Evolutionary conservation across 2,329 filamentous ascomycete genomes (phyloP).

Genomic region (Tolypocladium tundrense): DNA sequence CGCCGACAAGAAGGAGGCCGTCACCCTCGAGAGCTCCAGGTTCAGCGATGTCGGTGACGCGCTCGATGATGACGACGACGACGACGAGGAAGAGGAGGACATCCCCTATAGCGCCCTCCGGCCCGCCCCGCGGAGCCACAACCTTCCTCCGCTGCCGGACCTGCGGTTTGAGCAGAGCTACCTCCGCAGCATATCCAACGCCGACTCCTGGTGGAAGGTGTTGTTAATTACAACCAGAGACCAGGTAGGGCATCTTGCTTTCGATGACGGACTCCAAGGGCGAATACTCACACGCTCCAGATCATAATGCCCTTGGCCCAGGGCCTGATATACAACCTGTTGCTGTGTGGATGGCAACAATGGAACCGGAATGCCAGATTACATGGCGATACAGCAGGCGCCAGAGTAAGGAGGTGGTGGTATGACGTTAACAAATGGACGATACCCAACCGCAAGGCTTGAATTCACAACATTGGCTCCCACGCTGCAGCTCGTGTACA

Average conservation of each 20-base stretch:
- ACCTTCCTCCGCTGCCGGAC: conserved; percentile 65
- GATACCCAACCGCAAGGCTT: conserved; percentile 44
- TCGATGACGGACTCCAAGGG: too few relatives aligned
- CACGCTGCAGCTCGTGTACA: background rate
- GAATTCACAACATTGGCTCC: background rate
- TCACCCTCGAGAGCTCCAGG: conserved; percentile 13
- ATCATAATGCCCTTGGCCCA: conserved; percentile 79
- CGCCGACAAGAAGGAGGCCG: conserved; percentile 42
- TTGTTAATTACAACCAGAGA: conserved; percentile 78
- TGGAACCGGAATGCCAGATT: conserved; percentile 77
- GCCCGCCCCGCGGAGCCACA: conserved; percentile 34
- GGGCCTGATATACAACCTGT: conserved; percentile 79
- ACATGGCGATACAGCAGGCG: conserved; percentile 66
- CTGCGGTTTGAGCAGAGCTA: conserved; percentile 98
- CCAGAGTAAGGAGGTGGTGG: conserved; percentile 82
- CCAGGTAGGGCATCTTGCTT: conserved; percentile 50
- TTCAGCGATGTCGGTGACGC: conserved; percentile 11
- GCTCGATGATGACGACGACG: conserved; percentile 30
- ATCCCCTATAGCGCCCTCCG: conserved; percentile 58
- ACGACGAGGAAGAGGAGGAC: conserved; percentile 49
- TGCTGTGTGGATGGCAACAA: conserved; percentile 76
- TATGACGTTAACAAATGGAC: conserved; percentile 89
- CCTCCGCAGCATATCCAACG: conserved; percentile 73
- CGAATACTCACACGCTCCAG: conserved; percentile 28
- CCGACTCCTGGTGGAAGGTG: conserved; percentile 70